phyloP scores from a whole-genome alignment of 768 basidiomycete genomes.

The Dendrothele bispora region DNA sequence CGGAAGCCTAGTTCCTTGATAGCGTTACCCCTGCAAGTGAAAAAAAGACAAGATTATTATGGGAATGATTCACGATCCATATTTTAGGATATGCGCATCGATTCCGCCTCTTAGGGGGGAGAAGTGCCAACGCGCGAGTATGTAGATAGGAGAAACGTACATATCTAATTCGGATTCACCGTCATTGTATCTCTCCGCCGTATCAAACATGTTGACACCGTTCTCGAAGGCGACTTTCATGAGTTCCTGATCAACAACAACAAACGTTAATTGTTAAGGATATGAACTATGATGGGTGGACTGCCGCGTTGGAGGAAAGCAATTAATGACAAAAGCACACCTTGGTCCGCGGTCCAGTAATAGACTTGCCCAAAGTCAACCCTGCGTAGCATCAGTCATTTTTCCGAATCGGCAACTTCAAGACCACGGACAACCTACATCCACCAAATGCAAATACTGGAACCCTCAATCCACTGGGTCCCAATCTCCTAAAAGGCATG shows the following conservation, averaged over 20 bases:
- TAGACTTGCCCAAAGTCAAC: conserved; percentile 65
- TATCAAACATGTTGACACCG: conserved; percentile 78
- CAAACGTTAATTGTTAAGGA: conserved; percentile 1
- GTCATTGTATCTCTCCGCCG: conserved; percentile 63
- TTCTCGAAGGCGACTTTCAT: conserved; percentile 75
- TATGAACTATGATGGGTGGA: background rate
- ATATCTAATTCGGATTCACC: conserved; percentile 77
- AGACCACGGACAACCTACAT: conserved; percentile 31
- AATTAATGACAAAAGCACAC: conserved; percentile 21
- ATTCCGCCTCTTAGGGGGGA: too few relatives aligned
- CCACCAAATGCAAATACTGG: conserved; percentile 56
- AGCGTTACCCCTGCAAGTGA: conserved; percentile 53
- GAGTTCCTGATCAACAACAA: conserved; percentile 55
- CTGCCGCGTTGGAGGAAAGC: background rate
- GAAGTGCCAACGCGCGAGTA: too few relatives aligned
- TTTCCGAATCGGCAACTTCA: background rate
- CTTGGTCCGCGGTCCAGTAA: conserved; percentile 71
- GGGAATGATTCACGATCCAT: background rate
- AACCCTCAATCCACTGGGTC: conserved; percentile 49
- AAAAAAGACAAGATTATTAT: background rate
- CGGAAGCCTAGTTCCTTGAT: conserved; percentile 70
- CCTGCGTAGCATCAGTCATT: conserved; percentile 17
- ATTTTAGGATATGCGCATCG: too few relatives aligned
- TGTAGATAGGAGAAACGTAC: conserved; percentile 34
- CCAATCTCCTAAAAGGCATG: conserved; percentile 46